Conservation (phyloP, 2,329 filamentous ascomycete genomes). For the Hypoxylon sp. region DNA sequence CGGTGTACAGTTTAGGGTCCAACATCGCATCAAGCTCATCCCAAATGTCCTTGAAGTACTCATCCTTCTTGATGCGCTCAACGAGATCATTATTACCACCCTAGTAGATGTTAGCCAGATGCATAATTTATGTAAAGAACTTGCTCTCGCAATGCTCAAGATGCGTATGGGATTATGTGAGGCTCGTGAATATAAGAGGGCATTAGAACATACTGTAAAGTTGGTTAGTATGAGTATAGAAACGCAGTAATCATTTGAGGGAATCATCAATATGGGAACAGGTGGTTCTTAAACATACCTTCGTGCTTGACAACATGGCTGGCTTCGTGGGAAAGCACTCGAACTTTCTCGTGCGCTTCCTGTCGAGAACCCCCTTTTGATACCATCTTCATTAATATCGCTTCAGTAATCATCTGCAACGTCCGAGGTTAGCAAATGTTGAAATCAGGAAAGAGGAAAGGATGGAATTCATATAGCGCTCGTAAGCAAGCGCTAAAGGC, state of each 20-base stretch:
- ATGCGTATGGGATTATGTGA: neutral
- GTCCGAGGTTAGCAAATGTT: slow-evolving; percentile 3
- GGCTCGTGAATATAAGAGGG: neutral
- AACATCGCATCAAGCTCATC: slow-evolving; percentile 78
- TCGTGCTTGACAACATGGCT: slow-evolving; percentile 70
- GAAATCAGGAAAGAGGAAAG: neutral
- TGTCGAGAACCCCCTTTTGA: slow-evolving; percentile 52
- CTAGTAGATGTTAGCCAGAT: slow-evolving; percentile 30
- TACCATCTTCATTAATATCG: slow-evolving; percentile 52
- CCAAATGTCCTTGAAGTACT: slow-evolving; percentile 83
- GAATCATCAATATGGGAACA: neutral
- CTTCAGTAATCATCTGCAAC: slow-evolving; percentile 78
- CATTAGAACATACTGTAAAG: slow-evolving; percentile 6
- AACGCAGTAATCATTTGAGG: neutral
- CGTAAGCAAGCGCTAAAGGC: neutral
- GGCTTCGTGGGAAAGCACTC: slow-evolving; percentile 84
- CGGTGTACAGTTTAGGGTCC: slow-evolving; percentile 69
- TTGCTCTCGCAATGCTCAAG: neutral
- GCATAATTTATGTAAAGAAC: neutral
- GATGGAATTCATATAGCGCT: too few relatives aligned
- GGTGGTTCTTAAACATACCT: slow-evolving; percentile 28
- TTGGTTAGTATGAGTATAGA: slow-evolving; percentile 5
- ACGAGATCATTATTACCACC: slow-evolving; percentile 79
- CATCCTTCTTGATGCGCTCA: slow-evolving; percentile 78
- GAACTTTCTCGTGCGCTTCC: slow-evolving; percentile 85